Percentiles rank a stretch among this genome's conserved stretches.
phyloP scores from a whole-genome alignment of 2,329 filamentous ascomycete species.

The Onygenales sp. region DNA sequence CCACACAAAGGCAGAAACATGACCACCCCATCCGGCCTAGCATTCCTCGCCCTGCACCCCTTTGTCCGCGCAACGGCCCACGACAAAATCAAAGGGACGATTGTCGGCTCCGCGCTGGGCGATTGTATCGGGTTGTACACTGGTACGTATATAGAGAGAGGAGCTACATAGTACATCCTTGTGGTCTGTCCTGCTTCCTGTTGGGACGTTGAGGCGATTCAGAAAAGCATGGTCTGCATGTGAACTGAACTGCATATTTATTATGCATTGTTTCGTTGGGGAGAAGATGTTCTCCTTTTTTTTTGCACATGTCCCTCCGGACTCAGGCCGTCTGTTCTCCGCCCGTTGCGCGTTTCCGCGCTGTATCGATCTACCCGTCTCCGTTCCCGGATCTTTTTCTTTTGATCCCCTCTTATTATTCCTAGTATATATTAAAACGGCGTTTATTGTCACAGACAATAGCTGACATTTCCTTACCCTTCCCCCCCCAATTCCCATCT shows the following conservation, averaged over 20 bases:
- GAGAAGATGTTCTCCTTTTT: not conserved
- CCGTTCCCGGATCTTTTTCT: too few relatives aligned
- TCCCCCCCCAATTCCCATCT: too few relatives aligned
- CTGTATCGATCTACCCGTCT: too few relatives aligned
- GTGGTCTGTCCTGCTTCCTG: not conserved
- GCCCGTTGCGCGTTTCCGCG: too few relatives aligned
- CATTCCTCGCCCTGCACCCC: constrained; percentile 19
- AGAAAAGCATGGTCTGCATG: too few relatives aligned
- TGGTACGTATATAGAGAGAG: constrained; percentile 8
- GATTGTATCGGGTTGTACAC: constrained; percentile 48
- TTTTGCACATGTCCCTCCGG: not conserved
- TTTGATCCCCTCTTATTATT: too few relatives aligned
- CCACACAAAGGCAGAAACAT: not conserved
- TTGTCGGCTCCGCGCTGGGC: constrained; percentile 44
- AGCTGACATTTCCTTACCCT: too few relatives aligned
- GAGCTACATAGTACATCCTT: not conserved
- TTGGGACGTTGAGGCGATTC: too few relatives aligned
- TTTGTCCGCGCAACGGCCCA: constrained; percentile 20
- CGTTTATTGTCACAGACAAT: too few relatives aligned
- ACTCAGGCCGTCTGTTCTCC: too few relatives aligned
- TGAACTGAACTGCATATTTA: too few relatives aligned
- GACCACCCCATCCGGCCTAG: not conserved
- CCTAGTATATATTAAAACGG: too few relatives aligned
- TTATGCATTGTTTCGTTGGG: not conserved
- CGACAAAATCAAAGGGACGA: constrained; percentile 35